A percentile compares a stretch with the other conserved stretches of the same genome.
These are phyloP conservation scores for Penicillium frequentans DNA, from an alignment of 2,329 filamentous ascomycete species.

Conservation along the genomic window DNA sequence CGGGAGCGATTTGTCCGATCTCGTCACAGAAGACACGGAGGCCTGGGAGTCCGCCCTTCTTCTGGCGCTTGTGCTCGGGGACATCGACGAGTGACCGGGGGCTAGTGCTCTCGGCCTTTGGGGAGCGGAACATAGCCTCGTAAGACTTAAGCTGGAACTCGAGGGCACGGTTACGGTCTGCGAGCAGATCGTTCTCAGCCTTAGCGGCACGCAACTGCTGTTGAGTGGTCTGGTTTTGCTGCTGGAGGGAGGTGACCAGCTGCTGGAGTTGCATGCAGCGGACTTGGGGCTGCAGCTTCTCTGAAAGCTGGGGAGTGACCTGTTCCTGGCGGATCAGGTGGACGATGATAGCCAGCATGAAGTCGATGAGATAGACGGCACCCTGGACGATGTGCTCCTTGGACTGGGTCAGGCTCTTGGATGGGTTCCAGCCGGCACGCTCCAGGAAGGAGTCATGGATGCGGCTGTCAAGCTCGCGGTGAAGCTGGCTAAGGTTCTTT, in stretches of 20 bases:
- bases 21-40: conserved; percentile 38
- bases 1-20: conserved; percentile 22
- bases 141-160: conserved; percentile 41
- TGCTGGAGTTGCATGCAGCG: conserved; percentile 43
- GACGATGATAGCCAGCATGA: conserved; percentile 39
- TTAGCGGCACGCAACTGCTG: conserved; percentile 36
- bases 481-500: conserved; percentile 41
- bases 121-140: conserved; percentile 39
- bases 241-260: conserved; percentile 33
- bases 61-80: conserved; percentile 32
- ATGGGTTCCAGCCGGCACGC: conserved; percentile 41
- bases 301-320: conserved; percentile 35
- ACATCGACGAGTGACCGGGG: conserved; percentile 27
- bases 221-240: conserved; percentile 36
- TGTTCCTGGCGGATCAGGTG: conserved; percentile 38
- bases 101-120: conserved; percentile 32
- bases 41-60: conserved; percentile 32
- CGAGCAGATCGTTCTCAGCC: conserved; percentile 36
- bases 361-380: conserved; percentile 40
- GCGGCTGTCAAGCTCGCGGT: conserved; percentile 38
- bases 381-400: conserved; percentile 44
- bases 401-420: conserved; percentile 41
- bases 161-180: conserved; percentile 37
- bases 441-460: conserved; percentile 42
- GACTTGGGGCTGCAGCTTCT: conserved; percentile 39